phyloP scores from a whole-genome alignment of 2,329 filamentous ascomycete species.

The Grosmannia clavigera region DNA sequence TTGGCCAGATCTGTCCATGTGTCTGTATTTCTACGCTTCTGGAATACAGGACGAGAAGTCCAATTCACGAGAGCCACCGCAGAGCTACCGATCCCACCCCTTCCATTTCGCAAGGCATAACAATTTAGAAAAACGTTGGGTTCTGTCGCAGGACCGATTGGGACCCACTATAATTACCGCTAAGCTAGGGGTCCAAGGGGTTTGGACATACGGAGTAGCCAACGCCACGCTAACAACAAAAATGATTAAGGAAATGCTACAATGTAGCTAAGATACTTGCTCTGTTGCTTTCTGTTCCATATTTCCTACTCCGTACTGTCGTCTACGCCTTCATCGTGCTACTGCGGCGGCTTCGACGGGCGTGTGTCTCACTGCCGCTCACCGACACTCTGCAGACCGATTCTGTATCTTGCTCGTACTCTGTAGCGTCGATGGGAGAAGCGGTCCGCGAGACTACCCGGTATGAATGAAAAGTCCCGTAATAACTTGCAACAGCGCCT shows the following conservation, averaged over 20 bases:
- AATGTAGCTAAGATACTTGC: neutral
- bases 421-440: neutral
- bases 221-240: neutral
- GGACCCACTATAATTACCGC: slow-evolving; percentile 3
- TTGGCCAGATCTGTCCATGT: neutral
- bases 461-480: neutral
- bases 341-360: neutral
- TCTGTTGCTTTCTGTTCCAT: too few species aligned
- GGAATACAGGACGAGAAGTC: neutral
- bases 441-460: neutral
- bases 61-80: neutral
- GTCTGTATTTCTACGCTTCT: neutral
- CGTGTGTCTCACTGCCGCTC: neutral
- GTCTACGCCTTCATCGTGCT: too few species aligned
- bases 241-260: neutral
- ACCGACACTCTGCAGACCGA: neutral
- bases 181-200: slow-evolving; percentile 2
- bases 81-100: neutral
- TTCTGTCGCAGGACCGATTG: neutral
- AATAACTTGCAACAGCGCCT: neutral
- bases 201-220: neutral
- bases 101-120: neutral
- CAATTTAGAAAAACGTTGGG: neutral
- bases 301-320: too few species aligned
- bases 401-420: neutral